phyloP scores from a whole-genome alignment of 2,329 filamentous ascomycete species.

The Colletotrichum spaethianum region DNA sequence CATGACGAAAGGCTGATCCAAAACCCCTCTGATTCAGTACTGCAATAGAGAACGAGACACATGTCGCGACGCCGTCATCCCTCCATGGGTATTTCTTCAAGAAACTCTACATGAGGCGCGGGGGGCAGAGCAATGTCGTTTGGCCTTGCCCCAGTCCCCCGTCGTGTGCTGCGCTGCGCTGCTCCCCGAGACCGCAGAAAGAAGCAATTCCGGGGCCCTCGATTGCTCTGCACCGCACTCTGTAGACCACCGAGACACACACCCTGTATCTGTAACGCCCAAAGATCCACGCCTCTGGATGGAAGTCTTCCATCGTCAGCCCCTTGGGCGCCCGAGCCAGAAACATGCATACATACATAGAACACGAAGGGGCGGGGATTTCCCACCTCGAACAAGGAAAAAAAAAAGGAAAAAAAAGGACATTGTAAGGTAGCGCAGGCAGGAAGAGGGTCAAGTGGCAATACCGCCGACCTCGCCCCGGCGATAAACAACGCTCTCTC shows the following conservation, averaged over 20 bases:
- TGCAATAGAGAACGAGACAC: background rate
- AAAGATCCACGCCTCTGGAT: background rate
- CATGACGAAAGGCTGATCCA: background rate
- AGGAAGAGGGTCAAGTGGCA: background rate
- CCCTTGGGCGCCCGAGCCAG: background rate
- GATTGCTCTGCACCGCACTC: too few relatives aligned
- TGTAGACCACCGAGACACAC: background rate
- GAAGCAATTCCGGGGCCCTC: background rate
- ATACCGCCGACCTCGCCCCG: too few relatives aligned
- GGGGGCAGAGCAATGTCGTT: background rate
- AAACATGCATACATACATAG: too few relatives aligned
- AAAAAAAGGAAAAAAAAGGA: too few relatives aligned
- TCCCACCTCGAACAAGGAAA: background rate
- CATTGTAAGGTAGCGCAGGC: too few relatives aligned
- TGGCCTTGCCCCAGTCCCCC: background rate
- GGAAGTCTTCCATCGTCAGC: background rate
- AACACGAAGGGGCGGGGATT: too few relatives aligned
- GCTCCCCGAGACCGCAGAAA: background rate
- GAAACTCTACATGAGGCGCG: background rate
- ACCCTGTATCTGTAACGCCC: constrained; percentile 6
- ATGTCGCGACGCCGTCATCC: background rate
- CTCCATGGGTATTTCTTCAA: background rate
- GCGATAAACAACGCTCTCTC: too few relatives aligned
- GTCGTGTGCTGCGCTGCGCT: background rate
- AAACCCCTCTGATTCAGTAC: too few relatives aligned